Evolutionary conservation across 1,284 basidiomycete genomes (phyloP), one percentile per base, ranked within the genome.

Genomic region (Coniferiporia sulphurascens): DNA sequence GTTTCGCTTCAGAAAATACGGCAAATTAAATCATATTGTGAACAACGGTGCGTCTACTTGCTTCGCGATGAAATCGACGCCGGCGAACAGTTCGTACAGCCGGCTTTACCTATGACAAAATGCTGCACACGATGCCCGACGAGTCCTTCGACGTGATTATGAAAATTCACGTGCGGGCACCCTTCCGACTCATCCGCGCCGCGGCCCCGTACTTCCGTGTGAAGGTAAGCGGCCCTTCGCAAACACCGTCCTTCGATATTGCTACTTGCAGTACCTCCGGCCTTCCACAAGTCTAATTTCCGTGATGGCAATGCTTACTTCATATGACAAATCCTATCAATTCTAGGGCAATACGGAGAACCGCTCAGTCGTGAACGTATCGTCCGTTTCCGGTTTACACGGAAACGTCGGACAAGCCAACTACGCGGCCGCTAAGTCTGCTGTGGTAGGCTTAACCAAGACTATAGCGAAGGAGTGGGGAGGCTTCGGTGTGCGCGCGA

Each of bases 391-490:
- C 6, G 90, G 90, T 56, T 76, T 93, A 43, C 90, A 92, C 71
- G 90, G 89, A 35, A 91, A 89, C 68, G 86, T 91, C 55, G 92
- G 92, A 2, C 92, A 93, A 72, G 85, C 81, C 41, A 94, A 94
- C 76, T 94, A 93, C 68, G 82, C 89, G 12, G 81, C 87, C 1
- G 89, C 88, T 56, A 93, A 92, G 69, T 75, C 89, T 15, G 89
- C 86, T 10, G 83, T 92, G 27, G 67, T 86, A 56, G 91, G 91
- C 35, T 74, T 93, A 58, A 90, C 89, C 44, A 93, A 93, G 77
- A 93, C 91, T 13, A 84, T 91, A 65, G 86, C 86, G 53, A 94
- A 93, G 72, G 91, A 94, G 71, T 94, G 91, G 91, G 91, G 92
- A 58, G 71, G 76, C 5, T 93, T 89, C 70, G 86, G 86, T 65